Evolutionary conservation across 73 alveolate genomes (phyloP).

Genomic region (Paramecium sonneborni): DNA sequence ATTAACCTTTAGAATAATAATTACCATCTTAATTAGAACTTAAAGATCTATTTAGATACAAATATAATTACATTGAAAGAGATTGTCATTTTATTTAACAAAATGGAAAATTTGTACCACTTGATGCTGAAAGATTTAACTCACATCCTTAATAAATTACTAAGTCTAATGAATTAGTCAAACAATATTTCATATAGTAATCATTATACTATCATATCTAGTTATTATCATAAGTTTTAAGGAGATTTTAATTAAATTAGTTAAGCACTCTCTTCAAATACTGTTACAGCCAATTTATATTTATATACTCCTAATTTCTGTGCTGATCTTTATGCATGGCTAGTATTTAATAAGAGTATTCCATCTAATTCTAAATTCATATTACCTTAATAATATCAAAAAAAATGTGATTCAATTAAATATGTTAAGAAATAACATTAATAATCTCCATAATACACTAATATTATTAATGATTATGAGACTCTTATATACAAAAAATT

Average conservation of each 20-base stretch:
- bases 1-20: background rate
- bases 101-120: background rate
- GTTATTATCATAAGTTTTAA: background rate
- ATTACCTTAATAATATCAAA: background rate
- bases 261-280: background rate
- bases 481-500: background rate
- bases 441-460: background rate
- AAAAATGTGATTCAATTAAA: background rate
- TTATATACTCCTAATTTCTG: background rate
- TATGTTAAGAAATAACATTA: background rate
- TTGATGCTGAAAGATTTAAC: background rate
- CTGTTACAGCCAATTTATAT: background rate
- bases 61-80: conserved; percentile 27
- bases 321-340: background rate
- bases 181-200: background rate
- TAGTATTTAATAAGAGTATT: background rate
- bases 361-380: conserved; percentile 29
- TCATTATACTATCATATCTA: background rate
- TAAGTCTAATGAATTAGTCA: background rate
- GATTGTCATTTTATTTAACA: background rate
- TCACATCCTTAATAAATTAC: background rate
- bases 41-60: conserved; percentile 34
- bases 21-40: background rate
- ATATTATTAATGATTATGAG: background rate
- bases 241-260: conserved; percentile 16